Percentiles rank a stretch among this genome's conserved stretches.
Conservation (phyloP, 2,329 filamentous ascomycete genomes). For the Colletotrichum scovillei region DNA sequence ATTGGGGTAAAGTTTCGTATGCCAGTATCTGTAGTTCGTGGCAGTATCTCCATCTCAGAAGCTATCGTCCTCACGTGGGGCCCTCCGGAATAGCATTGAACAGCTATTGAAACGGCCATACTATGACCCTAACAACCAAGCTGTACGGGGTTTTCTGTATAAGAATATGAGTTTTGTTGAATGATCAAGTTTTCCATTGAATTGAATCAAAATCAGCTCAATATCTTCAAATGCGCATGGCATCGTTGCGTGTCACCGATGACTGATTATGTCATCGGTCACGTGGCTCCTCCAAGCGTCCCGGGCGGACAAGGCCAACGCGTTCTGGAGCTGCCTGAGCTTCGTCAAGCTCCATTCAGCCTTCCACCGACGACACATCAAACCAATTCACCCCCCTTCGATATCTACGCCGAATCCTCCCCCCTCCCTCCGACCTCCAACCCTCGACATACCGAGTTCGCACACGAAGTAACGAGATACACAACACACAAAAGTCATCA, state of each 20-base stretch:
- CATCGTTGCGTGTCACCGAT: too few relatives aligned
- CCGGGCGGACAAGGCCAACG: conserved; percentile 43
- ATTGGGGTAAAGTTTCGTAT: background rate
- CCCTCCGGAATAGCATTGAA: background rate
- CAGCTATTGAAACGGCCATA: background rate
- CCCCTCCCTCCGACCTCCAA: background rate
- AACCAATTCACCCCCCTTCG: conserved; percentile 29
- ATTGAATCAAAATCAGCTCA: background rate
- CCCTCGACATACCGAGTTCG: background rate
- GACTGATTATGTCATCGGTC: conserved; percentile 21
- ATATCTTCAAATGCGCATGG: background rate
- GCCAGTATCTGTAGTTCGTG: background rate
- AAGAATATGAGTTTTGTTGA: background rate
- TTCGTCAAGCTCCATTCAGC: conserved; percentile 53
- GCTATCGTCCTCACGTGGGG: background rate
- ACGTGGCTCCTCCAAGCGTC: conserved; percentile 36
- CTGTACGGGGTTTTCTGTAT: background rate
- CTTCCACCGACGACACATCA: conserved; percentile 41
- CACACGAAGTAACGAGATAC: background rate
- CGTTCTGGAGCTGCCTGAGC: conserved; percentile 61
- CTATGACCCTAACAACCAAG: too few relatives aligned
- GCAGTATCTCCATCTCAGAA: background rate
- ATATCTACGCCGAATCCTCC: background rate
- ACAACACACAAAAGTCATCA: background rate
- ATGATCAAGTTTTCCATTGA: too few relatives aligned